Base-by-base conservation (phyloP, 192 early-diverging fungal species). In the Coemansia pectinata region DNA sequence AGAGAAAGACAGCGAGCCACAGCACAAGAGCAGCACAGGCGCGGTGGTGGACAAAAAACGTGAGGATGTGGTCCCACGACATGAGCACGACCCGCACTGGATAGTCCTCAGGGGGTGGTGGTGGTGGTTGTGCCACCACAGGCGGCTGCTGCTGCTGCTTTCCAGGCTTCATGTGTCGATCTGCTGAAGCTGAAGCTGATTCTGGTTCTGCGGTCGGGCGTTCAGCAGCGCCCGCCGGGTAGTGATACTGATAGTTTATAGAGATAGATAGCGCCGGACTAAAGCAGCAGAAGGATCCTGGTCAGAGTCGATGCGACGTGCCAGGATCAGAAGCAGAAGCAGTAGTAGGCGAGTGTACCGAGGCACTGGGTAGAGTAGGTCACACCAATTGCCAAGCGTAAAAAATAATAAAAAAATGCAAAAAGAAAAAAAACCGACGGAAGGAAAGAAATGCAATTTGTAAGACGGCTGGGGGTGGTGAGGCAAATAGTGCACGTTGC, bases 11-110 rank as follows among this genome's bases (percentile, higher is more conserved):
- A 41, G 65, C 65, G n/a, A 72, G 63, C 72, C 80, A 83, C 10
- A 68, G 72, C 1, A 58, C 65, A 44, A 83, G 41, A 38, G 70
- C 76, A 6, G 80, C 69, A 8, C 70, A 69, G 14, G 80, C 80
- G 25, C 80, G 75, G 42, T 83, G 81, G 58, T 64, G 62, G 11
- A 67, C 42, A 52, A 83, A 83, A 34, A 78, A 83, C 17, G 41
- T 69, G 9, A 83, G 69, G 7, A 74, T 40, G 31, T 33, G 47
- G 63, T 78, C 75, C 75, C 75, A 78, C 72, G 69, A 78, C 15
- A 62, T 29, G 11, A 69, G 76, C 34, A 83, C 52, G 34, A 44
- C 14, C 52, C 53, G 39, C 21, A 44, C 70, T 17, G 70, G 14
- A 17, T 74, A 72, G 62, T 64, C 47, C 4, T 72, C 78, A 36